A percentile compares a stretch with the other conserved stretches of the same genome.
phyloP scores from a whole-genome alignment of 2,329 filamentous ascomycete genomes.

The Xylariaceae sp. region DNA sequence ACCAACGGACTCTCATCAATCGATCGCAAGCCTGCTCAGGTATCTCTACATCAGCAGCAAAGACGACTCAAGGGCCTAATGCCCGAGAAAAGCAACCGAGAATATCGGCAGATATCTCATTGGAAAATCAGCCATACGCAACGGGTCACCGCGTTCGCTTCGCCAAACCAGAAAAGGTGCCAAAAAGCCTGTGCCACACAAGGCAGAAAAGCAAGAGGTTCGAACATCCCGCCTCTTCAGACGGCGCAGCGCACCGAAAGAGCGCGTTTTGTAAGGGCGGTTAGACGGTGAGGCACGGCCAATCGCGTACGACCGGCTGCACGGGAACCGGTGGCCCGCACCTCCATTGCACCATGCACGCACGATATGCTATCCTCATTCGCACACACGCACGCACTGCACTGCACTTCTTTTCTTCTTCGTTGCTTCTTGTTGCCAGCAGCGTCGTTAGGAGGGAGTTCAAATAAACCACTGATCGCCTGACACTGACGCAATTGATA shows the following conservation, averaged over 20 bases:
- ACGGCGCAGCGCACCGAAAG: slow-evolving; percentile 8
- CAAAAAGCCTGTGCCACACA: neutral
- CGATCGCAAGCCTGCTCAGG: too few species aligned
- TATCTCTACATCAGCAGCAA: too few species aligned
- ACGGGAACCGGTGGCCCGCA: neutral
- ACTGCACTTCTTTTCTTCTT: neutral
- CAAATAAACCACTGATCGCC: too few species aligned
- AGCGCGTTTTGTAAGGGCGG: slow-evolving; percentile 12
- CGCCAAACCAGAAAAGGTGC: neutral
- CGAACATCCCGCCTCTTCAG: slow-evolving; percentile 13
- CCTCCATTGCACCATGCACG: neutral
- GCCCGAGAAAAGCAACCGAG: too few species aligned
- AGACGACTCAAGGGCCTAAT: too few species aligned
- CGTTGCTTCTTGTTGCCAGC: neutral
- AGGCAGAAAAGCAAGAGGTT: neutral
- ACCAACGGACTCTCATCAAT: too few species aligned
- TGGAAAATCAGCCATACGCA: neutral
- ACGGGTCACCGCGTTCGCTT: too few species aligned
- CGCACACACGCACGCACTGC: neutral
- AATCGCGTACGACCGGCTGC: neutral
- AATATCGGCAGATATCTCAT: slow-evolving; percentile 17
- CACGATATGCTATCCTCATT: neutral
- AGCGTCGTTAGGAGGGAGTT: too few species aligned
- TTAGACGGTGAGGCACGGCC: slow-evolving; percentile 17
- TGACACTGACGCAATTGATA: too few species aligned